Evolutionary conservation across 1,284 basidiomycete species (phyloP), one percentile per base, ranked within the genome.

Genomic region (Bjerkandera adusta): DNA sequence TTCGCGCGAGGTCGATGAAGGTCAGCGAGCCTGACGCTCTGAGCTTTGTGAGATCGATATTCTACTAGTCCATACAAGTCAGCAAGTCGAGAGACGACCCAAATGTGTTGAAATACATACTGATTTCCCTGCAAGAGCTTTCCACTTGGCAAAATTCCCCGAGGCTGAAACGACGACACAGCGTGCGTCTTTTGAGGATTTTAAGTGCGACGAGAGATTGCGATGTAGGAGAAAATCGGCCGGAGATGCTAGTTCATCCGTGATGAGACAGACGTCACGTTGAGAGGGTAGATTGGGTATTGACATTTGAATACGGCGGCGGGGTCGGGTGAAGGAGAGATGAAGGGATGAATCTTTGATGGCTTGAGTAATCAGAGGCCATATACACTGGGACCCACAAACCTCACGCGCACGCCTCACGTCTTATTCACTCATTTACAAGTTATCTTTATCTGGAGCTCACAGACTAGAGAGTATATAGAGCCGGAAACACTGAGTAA

Each of bases 211-310:
- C 16, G 69, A 58, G 3, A 88, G 52, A 33, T 68, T 65, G 16
- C 68, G 69, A 50, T 84, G 77, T 1, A 89, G 66, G 12, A 84
- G 54, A 54, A 88, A 89, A 50, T 85, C 81, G 7, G 79, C 81
- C 3, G 85, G 81, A 0, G 86, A 75, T 1, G 71, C 66, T 0
- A 88, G 66, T 48, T 83, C 75, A 57, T 89, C 86, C 3, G 84
- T 84, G 10, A 89, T 68, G 1, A 88, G 65, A 8, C 85, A 55
- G 2, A 80, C 49, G 15, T 76, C 69, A 7, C 69, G 69, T 12
- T 70, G 53, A n/a, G 58, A 54, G 3, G 77, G 73, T 10, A 80
- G 63, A 16, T 30, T 10, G 7, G 41, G 41, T 7, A 43, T 22
- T 1, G 21, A 25, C 12, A n/a, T n/a, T n/a, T n/a, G n/a, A n/a